Base-by-base conservation (phyloP, 177 flowering plant genomes). In the Vitis hybrid region DNA sequence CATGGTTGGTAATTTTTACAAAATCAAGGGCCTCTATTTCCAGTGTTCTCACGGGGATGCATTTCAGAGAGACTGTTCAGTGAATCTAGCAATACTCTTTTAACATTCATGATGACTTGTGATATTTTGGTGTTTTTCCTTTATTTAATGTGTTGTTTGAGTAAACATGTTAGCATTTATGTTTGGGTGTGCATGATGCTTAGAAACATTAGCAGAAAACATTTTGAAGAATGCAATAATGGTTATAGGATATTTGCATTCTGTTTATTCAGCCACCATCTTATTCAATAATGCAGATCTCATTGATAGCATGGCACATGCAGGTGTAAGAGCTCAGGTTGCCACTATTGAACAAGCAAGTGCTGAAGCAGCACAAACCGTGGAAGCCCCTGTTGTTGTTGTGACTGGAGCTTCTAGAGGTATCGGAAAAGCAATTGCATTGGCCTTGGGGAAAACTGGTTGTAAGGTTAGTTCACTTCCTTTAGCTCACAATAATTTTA, bases 341-440 rank as follows among this genome's bases (percentile, higher is more conserved):
- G 85, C 87, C 1, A 71, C 88, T 1, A 62, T 75, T 66, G 87
- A 85, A 52, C 78, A 78, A 77, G 81, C 83, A 54, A 74, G 69
- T 15, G 19, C 65, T 30, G 85, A 70, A 21, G 71, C 68, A n/a
- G 66, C 73, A 50, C 68, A 80, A 62, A 77, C 75, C n/a, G 84
- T 84, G 65, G 92, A 88, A 79, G 77, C 87, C 64, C 93, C 93
- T 13, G 91, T 89, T 46, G 91, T 77, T 62, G 65, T 89, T 50
- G 86, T 88, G 2, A 89, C 93, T 19, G 93, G 93, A 72, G 91
- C 93, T 27, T 89, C 93, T 14, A 82, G 93, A 78, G 93, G 93
- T 46, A 87, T 89, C 55, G 93, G 93, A 19, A 85, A 66, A 80
- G 85, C 93, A 19, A 61, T 85, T 77, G 93, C 93, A 12, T 70